These are phyloP conservation scores for Raphanus hybrid DNA, from an alignment of 441 rosid genomes.

Conservation along the genomic window DNA sequence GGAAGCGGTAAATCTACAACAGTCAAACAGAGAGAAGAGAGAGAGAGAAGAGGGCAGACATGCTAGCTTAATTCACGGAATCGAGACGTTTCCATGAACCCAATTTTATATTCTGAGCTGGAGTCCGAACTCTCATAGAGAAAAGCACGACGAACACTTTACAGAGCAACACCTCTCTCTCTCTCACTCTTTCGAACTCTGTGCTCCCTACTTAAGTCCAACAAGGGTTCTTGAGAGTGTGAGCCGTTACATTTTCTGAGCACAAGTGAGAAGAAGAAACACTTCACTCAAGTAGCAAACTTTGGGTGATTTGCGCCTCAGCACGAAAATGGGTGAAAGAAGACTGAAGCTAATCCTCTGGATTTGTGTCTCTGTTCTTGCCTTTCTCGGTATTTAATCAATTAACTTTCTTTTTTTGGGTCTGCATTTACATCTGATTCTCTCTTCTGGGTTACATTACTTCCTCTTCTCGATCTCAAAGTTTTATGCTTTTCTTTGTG, in stretches of 20 bases:
- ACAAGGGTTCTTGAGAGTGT: slow-evolving; percentile 19
- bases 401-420: neutral
- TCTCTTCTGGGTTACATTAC: slow-evolving; percentile 19
- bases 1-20: slow-evolving; percentile 40
- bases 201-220: neutral
- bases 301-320: too few relatives aligned
- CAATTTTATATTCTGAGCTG: slow-evolving; percentile 29
- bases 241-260: slow-evolving; percentile 34
- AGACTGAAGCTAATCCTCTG: slow-evolving; percentile 30
- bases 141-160: slow-evolving; percentile 20
- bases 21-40: slow-evolving; percentile 19
- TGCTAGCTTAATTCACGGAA: slow-evolving; percentile 40
- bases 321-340: slow-evolving; percentile 19
- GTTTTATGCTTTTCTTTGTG: neutral
- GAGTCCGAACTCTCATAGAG: slow-evolving; percentile 39
- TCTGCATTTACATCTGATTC: slow-evolving; percentile 28
- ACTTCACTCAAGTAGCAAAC: slow-evolving; percentile 21
- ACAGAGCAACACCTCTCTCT: neutral
- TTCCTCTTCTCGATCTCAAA: neutral
- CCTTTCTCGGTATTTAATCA: slow-evolving; percentile 33
- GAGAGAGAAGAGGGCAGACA: slow-evolving; percentile 18
- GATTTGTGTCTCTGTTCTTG: slow-evolving; percentile 28
- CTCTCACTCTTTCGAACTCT: neutral
- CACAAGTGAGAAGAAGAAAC: slow-evolving; percentile 5
- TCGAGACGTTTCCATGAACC: slow-evolving; percentile 39